A percentile compares a stretch with the other conserved stretches of the same genome.
phyloP scores from a whole-genome alignment of 1,139 yeast genomes.

The Debaryomyces sp. region DNA sequence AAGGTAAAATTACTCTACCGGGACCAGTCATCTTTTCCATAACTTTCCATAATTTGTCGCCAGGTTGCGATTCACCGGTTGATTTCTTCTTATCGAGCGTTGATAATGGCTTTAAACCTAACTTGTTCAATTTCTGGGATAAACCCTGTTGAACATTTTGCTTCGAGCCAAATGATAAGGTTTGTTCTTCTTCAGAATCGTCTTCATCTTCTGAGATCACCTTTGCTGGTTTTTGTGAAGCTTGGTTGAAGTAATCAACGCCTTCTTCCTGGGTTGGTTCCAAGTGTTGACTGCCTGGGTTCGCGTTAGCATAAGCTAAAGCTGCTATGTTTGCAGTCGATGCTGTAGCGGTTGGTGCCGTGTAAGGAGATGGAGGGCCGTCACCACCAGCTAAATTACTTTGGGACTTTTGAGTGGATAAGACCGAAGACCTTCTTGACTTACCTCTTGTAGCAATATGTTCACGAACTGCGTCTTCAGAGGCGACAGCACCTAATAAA shows the following conservation, averaged over 20 bases:
- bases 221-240: slow-evolving; percentile 18
- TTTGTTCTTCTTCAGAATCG: slow-evolving; percentile 46
- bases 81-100: slow-evolving; percentile 21
- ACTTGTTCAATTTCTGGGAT: slow-evolving; percentile 38
- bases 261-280: slow-evolving; percentile 53
- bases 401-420: slow-evolving; percentile 36
- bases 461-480: slow-evolving; percentile 56
- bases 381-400: slow-evolving; percentile 17
- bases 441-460: slow-evolving; percentile 35
- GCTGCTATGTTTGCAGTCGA: slow-evolving; percentile 59
- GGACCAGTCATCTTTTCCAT: slow-evolving; percentile 86
- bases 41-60: slow-evolving; percentile 76
- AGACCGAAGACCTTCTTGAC: slow-evolving; percentile 42
- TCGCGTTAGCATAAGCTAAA: slow-evolving; percentile 47
- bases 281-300: slow-evolving; percentile 47
- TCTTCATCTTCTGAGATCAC: slow-evolving; percentile 28
- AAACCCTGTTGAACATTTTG: slow-evolving; percentile 52
- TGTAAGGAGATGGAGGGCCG: slow-evolving; percentile 64
- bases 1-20: slow-evolving; percentile 77
- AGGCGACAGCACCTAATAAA: slow-evolving; percentile 91
- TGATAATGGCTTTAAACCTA: slow-evolving; percentile 45
- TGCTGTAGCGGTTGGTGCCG: slow-evolving; percentile 73
- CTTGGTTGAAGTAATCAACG: slow-evolving; percentile 48
- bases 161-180: slow-evolving; percentile 63
- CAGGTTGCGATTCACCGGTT: slow-evolving; percentile 29